A percentile compares a stretch with the other conserved stretches of the same genome.
Conservation (phyloP, 2,329 filamentous ascomycete species). For the Ustilaginoidea virens region DNA sequence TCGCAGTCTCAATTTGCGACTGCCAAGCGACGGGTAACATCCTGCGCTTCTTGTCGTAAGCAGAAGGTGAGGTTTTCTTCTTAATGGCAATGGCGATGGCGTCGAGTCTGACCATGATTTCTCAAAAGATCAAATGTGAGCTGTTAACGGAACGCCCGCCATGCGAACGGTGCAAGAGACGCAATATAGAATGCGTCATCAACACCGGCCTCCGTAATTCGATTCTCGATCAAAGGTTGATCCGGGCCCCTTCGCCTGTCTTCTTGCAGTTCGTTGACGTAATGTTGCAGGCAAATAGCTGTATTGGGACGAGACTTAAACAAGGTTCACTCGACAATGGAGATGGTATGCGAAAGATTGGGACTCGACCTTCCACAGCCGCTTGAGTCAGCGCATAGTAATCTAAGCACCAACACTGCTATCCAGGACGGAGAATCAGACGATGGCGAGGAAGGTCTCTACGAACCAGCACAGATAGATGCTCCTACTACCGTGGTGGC, state of each 20-base stretch:
- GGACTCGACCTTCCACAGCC: not conserved
- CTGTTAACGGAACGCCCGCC: slow-evolving; percentile 2
- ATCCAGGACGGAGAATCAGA: slow-evolving; percentile 1
- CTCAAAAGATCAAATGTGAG: slow-evolving; percentile 6
- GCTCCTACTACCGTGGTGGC: slow-evolving; percentile 1
- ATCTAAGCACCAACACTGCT: not conserved
- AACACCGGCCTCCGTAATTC: slow-evolving; percentile 3
- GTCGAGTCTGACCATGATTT: too few relatives aligned
- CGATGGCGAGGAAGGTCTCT: slow-evolving; percentile 1
- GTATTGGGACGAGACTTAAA: slow-evolving; percentile 2
- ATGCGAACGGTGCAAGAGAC: slow-evolving; percentile 3
- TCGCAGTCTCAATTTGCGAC: not conserved
- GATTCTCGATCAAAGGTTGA: slow-evolving; percentile 4
- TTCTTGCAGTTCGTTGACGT: too few relatives aligned
- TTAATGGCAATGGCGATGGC: too few relatives aligned
- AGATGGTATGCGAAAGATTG: slow-evolving; percentile 1
- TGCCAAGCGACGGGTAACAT: slow-evolving; percentile 1
- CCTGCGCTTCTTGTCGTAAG: slow-evolving; percentile 3
- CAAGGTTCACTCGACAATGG: slow-evolving; percentile 1
- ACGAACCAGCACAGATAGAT: not conserved
- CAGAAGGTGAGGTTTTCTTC: slow-evolving; percentile 3
- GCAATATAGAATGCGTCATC: slow-evolving; percentile 4
- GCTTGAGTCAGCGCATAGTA: not conserved
- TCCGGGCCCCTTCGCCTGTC: too few relatives aligned
- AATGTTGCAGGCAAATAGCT: slow-evolving; percentile 1